These are phyloP conservation scores for Penicillium concentricum DNA, from an alignment of 2,329 filamentous ascomycete species.

Conservation along the genomic window DNA sequence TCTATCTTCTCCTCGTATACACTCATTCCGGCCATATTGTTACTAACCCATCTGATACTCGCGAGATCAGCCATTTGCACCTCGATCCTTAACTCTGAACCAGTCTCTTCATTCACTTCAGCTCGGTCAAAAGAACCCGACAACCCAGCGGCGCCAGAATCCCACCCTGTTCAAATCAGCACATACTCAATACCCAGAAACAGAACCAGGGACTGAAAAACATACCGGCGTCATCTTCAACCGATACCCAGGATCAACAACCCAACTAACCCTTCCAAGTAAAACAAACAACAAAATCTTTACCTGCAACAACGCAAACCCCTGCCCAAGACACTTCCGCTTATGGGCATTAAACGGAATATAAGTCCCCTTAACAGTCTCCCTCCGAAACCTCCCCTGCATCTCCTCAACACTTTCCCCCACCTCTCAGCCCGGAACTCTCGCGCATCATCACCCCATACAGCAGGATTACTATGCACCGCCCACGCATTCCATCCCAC, in stretches of 20 bases:
- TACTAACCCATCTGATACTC: not conserved
- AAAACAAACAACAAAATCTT: slow-evolving; percentile 27
- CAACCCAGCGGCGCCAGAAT: slow-evolving; percentile 26
- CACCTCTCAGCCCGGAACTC: slow-evolving; percentile 40
- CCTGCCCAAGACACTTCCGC: slow-evolving; percentile 30
- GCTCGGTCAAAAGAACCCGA: slow-evolving; percentile 15
- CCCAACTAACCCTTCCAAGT: slow-evolving; percentile 19
- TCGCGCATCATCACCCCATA: slow-evolving; percentile 33
- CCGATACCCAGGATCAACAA: slow-evolving; percentile 22
- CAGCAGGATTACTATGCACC: slow-evolving; percentile 37
- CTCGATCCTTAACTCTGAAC: not conserved
- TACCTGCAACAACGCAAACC: slow-evolving; percentile 31
- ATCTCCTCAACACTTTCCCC: slow-evolving; percentile 35
- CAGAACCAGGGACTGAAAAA: not conserved
- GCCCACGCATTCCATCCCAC: slow-evolving; percentile 45
- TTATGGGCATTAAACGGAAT: slow-evolving; percentile 33
- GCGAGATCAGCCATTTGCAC: not conserved
- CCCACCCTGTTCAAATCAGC: slow-evolving; percentile 20
- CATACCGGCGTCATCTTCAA: slow-evolving; percentile 29
- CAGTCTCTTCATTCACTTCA: not conserved
- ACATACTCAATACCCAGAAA: not conserved
- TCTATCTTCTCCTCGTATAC: not conserved
- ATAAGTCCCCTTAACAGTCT: slow-evolving; percentile 28
- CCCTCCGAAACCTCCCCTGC: slow-evolving; percentile 25
- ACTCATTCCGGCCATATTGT: not conserved